Base-by-base conservation (phyloP, 352 stramenopile genomes). In the Phytopythium kandeliae region DNA sequence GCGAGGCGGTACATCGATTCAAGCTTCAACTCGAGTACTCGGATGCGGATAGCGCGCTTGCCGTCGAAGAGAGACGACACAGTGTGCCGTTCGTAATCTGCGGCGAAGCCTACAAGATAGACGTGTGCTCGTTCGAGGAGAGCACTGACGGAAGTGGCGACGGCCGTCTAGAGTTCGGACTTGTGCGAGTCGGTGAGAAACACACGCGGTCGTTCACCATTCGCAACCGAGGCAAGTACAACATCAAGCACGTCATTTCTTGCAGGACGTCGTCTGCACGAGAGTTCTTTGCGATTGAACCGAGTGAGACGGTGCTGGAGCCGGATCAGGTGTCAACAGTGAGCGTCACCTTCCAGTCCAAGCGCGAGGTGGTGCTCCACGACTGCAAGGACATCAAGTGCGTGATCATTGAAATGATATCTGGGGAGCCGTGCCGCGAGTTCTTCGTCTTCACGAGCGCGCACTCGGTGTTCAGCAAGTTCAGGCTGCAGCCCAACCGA, bases 341-440 rank as follows among this genome's bases (percentile, higher is more conserved):
- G 12, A 80, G 63, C 26, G 73, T 98, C 10, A 83, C 63, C 0
- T 96, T 97, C 55, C 78, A 76, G 19, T 80, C 88, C 15, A 74
- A 54, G 26, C 70, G 63, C 16, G 89, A 98, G 58, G 66, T 97
- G 4, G 67, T 73, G 1, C 64, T 98, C 0, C 68, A 77, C n/a
- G 86, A 97, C 54, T 97, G 91, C 72, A 86, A 84, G 48, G 91
- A 98, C 46, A 93, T 98, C 54, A 85, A 86, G 48, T 97, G 90
- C 52, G 84, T 86, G 6, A 96, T 98, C 37, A 79, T 89, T 44
- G 94, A 98, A 59, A 94, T 94, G 60, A 65, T 88, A 2, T 97
- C 92, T 5, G 85, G 90, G 1, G 90, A 98, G 58, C 57, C 75
- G 0, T 94, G 90, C 36, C 80, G 92, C 37, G 78, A 96, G 30